Conservation (phyloP, 2,329 filamentous ascomycete genomes). For the Blastomyces gilchristii region DNA sequence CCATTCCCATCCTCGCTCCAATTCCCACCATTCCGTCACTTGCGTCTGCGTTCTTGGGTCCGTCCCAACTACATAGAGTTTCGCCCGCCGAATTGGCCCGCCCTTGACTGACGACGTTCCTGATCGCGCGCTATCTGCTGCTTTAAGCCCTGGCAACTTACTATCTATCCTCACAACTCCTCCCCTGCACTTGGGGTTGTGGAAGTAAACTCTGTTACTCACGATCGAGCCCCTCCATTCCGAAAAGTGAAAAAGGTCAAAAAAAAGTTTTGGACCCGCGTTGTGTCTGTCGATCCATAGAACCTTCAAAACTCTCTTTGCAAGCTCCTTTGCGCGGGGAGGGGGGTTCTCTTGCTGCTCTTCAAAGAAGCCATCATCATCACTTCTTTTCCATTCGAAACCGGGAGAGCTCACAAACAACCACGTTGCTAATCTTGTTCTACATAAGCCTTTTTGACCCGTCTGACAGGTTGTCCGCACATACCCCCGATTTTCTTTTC, state of each 20-base stretch:
- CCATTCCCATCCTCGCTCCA: not conserved
- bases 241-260: not conserved
- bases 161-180: not conserved
- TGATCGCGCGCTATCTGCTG: constrained; percentile 7
- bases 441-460: constrained; percentile 4
- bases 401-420: constrained; percentile 1
- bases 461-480: constrained; percentile 1
- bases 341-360: not conserved
- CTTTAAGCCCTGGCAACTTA: constrained; percentile 1
- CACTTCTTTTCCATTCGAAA: not conserved
- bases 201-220: constrained; percentile 6
- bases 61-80: constrained; percentile 1
- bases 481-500: constrained; percentile 7
- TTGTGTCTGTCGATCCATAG: constrained; percentile 6
- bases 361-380: constrained; percentile 7
- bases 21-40: not conserved
- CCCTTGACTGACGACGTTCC: constrained; percentile 1
- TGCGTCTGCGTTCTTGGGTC: not conserved
- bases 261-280: constrained; percentile 5
- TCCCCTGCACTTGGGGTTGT: not conserved
- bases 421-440: constrained; percentile 4
- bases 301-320: constrained; percentile 4
- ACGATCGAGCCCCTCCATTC: constrained; percentile 6
- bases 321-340: constrained; percentile 1
- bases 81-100: constrained; percentile 3